A percentile compares a stretch with the other conserved stretches of the same genome.
Evolutionary conservation across 495 filamentous ascomycete genomes (phyloP).

Genomic region (Sphaerosporella brunnea): DNA sequence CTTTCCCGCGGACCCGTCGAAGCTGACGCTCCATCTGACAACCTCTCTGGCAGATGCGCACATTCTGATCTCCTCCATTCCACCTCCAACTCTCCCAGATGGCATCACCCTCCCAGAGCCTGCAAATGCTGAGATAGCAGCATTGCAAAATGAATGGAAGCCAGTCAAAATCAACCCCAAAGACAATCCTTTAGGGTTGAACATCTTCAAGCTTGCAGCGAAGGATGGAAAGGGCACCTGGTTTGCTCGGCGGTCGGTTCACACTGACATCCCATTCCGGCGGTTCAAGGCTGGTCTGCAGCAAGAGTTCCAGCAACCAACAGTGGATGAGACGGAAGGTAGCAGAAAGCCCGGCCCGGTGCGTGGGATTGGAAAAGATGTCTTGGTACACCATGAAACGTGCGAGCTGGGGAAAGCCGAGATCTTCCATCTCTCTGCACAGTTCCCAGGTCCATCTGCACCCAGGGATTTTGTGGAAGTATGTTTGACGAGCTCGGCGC

Average conservation of each 20-base stretch:
- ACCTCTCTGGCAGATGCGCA: conserved; percentile 46
- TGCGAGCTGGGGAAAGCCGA: conserved; percentile 39
- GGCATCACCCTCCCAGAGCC: conserved; percentile 32
- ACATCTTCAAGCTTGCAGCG: conserved; percentile 59
- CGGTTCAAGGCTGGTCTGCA: conserved; percentile 42
- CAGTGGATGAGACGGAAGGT: conserved; percentile 33
- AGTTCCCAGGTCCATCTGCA: conserved; percentile 76
- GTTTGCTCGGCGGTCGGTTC: conserved; percentile 77
- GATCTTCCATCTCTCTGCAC: conserved; percentile 54
- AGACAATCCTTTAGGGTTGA: conserved; percentile 60
- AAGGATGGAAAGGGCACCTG: conserved; percentile 72
- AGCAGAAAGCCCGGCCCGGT: conserved; percentile 37
- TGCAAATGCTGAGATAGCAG: conserved; percentile 30
- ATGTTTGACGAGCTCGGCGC: conserved; percentile 36
- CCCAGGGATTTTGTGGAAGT: conserved; percentile 74
- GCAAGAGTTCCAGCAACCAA: conserved; percentile 35
- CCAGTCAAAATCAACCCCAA: conserved; percentile 50
- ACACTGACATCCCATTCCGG: conserved; percentile 53
- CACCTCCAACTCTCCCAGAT: conserved; percentile 24
- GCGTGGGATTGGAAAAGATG: conserved; percentile 68
- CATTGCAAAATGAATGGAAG: conserved; percentile 73
- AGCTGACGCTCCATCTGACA: conserved; percentile 33
- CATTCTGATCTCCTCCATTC: conserved; percentile 55
- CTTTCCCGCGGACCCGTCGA: conserved; percentile 42
- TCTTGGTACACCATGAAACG: conserved; percentile 41